These are phyloP conservation scores for Beauveria caledonica DNA, from an alignment of 2,329 filamentous ascomycete species.

Conservation along the genomic window DNA sequence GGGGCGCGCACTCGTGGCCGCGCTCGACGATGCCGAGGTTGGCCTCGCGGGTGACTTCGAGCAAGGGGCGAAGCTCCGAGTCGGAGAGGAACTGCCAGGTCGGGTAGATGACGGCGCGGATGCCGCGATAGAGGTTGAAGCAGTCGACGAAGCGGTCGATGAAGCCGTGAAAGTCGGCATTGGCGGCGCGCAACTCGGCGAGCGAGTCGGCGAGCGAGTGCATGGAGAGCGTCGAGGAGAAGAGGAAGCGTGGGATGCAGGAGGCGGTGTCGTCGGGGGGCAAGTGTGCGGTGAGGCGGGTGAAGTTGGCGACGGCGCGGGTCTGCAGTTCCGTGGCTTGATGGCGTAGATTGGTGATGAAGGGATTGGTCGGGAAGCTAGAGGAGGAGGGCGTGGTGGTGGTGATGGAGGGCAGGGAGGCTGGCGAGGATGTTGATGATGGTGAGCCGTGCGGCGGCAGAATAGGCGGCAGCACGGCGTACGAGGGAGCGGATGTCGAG, in stretches of 20 bases:
- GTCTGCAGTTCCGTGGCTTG: constrained; percentile 38
- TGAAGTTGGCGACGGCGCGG: constrained; percentile 32
- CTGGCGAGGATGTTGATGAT: constrained; percentile 12
- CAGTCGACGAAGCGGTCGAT: constrained; percentile 13
- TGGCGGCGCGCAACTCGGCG: constrained; percentile 25
- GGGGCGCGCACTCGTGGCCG: constrained; percentile 8
- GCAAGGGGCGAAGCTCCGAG: constrained; percentile 11
- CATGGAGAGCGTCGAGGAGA: constrained; percentile 34
- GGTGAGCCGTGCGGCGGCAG: constrained; percentile 11
- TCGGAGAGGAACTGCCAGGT: constrained; percentile 12
- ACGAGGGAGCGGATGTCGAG: constrained; percentile 10
- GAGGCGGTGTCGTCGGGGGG: constrained; percentile 20
- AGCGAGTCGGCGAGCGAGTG: constrained; percentile 42
- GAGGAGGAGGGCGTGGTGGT: constrained; percentile 8
- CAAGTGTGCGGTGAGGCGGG: constrained; percentile 19
- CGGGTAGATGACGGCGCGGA: constrained; percentile 11
- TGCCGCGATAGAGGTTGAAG: constrained; percentile 12
- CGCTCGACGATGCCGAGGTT: constrained; percentile 5
- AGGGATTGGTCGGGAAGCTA: background rate
- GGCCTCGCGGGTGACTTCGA: constrained; percentile 9
- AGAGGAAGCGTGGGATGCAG: constrained; percentile 35
- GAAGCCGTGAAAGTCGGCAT: constrained; percentile 17
- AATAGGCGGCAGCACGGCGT: constrained; percentile 6
- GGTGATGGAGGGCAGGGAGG: constrained; percentile 9
- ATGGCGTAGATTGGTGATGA: constrained; percentile 21